Conservation (phyloP, 768 basidiomycete species). For the Russula dissimulans region DNA sequence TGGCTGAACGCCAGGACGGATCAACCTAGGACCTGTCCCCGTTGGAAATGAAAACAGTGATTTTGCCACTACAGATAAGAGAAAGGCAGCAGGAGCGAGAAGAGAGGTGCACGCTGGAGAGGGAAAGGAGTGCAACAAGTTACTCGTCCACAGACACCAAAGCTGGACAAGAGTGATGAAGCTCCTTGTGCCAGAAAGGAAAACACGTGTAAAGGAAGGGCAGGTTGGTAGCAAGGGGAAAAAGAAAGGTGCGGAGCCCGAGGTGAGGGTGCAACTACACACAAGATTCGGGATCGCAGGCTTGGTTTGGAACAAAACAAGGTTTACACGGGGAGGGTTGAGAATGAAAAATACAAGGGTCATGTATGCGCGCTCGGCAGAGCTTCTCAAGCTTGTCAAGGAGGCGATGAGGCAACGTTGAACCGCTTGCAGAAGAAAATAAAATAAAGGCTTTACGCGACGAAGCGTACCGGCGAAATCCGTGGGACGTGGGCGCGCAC, state of each 20-base stretch:
- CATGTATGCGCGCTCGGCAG: background rate
- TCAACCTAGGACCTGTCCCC: no score
- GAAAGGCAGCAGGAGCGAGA: no score
- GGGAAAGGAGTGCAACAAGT: background rate
- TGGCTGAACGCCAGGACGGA: no score
- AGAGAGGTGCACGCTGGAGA: background rate
- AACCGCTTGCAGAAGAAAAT: background rate
- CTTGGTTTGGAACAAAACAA: slow-evolving; percentile 1
- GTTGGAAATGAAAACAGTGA: no score
- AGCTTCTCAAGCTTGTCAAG: background rate
- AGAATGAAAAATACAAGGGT: slow-evolving; percentile 1
- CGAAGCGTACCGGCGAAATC: background rate
- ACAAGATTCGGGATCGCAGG: background rate
- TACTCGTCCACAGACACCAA: background rate
- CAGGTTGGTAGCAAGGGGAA: background rate
- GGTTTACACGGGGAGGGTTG: background rate
- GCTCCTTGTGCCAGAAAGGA: background rate
- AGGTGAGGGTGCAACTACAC: background rate
- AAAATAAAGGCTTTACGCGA: no score
- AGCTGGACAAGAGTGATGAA: background rate
- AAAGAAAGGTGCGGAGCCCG: background rate
- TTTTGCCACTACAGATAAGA: no score
- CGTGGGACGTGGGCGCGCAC: background rate
- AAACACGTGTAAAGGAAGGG: background rate
- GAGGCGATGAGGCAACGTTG: background rate